phyloP scores from a whole-genome alignment of 169 alveolate species.

The Sarcocystis neurona region DNA sequence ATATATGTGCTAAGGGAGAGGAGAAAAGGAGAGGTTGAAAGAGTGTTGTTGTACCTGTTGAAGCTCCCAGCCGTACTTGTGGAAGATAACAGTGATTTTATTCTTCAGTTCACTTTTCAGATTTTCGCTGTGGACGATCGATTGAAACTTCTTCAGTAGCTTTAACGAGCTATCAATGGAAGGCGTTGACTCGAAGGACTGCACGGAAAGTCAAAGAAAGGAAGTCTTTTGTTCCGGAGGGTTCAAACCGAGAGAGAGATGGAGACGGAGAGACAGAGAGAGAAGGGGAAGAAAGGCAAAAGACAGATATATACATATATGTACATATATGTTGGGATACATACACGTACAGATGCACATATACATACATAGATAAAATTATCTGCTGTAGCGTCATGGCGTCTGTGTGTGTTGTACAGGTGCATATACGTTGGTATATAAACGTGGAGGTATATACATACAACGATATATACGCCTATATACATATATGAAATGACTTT shows the following conservation, averaged over 20 bases:
- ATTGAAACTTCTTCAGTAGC: slow-evolving; percentile 87
- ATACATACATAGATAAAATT: not conserved
- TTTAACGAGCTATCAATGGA: slow-evolving; percentile 88
- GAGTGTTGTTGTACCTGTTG: slow-evolving; percentile 56
- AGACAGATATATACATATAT: not conserved
- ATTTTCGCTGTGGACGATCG: slow-evolving; percentile 86
- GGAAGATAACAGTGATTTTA: slow-evolving; percentile 89
- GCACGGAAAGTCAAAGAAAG: not conserved
- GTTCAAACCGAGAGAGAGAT: not conserved
- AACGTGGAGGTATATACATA: no score
- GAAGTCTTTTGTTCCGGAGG: no score
- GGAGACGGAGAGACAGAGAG: not conserved
- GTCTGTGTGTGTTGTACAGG: no score
- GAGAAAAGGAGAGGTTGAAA: not conserved
- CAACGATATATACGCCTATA: no score
- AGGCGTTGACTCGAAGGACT: slow-evolving; percentile 77
- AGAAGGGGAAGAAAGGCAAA: slow-evolving; percentile 36
- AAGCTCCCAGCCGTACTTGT: slow-evolving; percentile 89
- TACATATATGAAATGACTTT: no score
- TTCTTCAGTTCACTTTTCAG: slow-evolving; percentile 85
- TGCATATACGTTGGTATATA: no score
- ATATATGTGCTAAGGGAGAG: not conserved
- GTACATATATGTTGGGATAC: not conserved
- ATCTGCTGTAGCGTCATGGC: not conserved
- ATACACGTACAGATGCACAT: not conserved